Conservation (phyloP, 2,329 filamentous ascomycete species). For the Chaetothyriales sp. region DNA sequence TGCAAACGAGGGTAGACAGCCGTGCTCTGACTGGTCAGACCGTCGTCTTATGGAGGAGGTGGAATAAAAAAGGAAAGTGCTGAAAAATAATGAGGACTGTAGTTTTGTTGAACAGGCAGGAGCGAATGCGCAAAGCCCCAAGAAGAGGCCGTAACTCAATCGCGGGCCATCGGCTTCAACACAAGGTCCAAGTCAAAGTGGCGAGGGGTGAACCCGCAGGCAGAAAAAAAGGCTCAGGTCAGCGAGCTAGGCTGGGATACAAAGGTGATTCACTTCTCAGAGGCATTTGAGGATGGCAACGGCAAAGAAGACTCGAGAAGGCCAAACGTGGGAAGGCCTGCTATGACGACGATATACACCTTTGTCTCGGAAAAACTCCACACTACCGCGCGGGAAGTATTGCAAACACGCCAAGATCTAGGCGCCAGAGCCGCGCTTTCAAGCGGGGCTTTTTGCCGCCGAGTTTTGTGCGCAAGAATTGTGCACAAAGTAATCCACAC, state of each 20-base stretch:
- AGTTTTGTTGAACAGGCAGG: background rate
- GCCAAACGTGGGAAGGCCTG: background rate
- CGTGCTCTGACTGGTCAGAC: background rate
- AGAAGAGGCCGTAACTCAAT: background rate
- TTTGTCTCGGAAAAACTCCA: background rate
- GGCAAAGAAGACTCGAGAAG: background rate
- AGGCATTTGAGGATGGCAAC: background rate
- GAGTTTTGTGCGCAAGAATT: background rate
- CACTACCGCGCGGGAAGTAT: too few species aligned
- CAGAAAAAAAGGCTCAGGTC: background rate
- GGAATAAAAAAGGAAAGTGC: background rate
- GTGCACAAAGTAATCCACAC: constrained; percentile 1
- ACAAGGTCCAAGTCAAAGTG: background rate
- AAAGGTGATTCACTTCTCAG: background rate
- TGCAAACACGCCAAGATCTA: background rate
- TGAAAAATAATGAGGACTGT: background rate
- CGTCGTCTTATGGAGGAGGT: background rate
- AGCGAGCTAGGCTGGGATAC: background rate
- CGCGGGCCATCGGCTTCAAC: background rate
- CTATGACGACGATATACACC: background rate
- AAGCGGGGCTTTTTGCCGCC: background rate
- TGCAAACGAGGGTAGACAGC: background rate
- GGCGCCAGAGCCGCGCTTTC: too few species aligned
- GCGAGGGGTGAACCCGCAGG: background rate
- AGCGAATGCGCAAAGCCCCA: background rate